Conservation (phyloP, 148 eudicot genomes). For the Gaultheria prostrata region DNA sequence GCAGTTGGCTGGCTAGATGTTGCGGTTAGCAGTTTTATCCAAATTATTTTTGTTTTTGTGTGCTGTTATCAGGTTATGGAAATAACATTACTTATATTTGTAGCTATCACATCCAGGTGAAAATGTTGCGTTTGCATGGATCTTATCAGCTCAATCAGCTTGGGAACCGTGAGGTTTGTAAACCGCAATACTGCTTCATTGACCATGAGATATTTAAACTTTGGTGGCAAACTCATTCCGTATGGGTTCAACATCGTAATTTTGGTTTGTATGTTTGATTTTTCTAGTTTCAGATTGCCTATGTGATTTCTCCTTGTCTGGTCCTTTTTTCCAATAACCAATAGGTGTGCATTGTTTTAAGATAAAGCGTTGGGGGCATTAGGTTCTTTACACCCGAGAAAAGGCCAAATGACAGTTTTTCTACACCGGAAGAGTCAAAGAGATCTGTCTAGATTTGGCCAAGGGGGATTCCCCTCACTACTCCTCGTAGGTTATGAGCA, state of each 20-base stretch:
- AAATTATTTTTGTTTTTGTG: neutral
- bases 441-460: neutral
- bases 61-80: neutral
- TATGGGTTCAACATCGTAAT: neutral
- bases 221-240: neutral
- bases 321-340: neutral
- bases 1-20: constrained; percentile 95
- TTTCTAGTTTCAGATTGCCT: constrained; percentile 6
- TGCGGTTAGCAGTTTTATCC: constrained; percentile 54
- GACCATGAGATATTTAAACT: neutral
- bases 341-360: neutral
- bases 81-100: neutral
- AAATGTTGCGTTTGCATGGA: constrained; percentile 83
- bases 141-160: constrained; percentile 87
- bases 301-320: neutral
- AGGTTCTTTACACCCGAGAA: neutral
- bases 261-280: neutral
- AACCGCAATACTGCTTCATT: neutral
- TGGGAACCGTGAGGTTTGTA: constrained; percentile 82
- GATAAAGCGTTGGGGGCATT: neutral
- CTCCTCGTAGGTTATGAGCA: neutral
- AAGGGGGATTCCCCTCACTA: neutral
- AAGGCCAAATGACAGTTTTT: neutral
- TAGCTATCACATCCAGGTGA: constrained; percentile 51
- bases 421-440: neutral